Evolutionary conservation across 2,329 filamentous ascomycete genomes (phyloP).

Genomic region (Colletotrichum phormii): DNA sequence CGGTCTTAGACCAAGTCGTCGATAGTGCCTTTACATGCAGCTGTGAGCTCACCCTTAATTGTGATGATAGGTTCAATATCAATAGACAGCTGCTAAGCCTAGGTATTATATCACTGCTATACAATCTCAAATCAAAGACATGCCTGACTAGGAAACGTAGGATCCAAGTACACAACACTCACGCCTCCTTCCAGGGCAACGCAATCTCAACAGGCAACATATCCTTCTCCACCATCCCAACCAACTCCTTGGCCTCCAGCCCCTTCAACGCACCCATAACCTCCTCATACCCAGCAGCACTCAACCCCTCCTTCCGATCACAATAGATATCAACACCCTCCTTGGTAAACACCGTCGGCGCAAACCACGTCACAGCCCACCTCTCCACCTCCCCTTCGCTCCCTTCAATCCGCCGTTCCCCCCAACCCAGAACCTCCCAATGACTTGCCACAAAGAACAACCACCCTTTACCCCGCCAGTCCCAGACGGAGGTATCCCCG

Average conservation of each 20-base stretch:
- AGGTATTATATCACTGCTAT: neutral
- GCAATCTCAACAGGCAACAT: slow-evolving; percentile 64
- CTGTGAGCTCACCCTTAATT: too few species aligned
- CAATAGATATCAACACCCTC: slow-evolving; percentile 85
- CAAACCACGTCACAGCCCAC: slow-evolving; percentile 89
- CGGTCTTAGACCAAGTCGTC: too few species aligned
- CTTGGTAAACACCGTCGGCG: slow-evolving; percentile 84
- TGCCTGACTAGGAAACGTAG: neutral
- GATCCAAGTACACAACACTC: neutral
- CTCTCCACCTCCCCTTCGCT: slow-evolving; percentile 55
- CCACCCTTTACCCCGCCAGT: slow-evolving; percentile 84
- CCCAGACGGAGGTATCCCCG: slow-evolving; percentile 62
- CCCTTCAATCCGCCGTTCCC: slow-evolving; percentile 60
- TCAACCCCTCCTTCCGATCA: slow-evolving; percentile 69
- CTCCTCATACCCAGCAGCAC: slow-evolving; percentile 63
- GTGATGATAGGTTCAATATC: neutral
- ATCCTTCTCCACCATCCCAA: slow-evolving; percentile 58
- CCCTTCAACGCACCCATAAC: slow-evolving; percentile 67
- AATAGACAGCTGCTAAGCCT: neutral
- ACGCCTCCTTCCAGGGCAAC: slow-evolving; percentile 59
- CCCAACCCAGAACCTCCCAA: slow-evolving; percentile 87
- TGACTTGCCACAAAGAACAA: slow-evolving; percentile 78
- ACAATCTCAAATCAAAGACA: neutral
- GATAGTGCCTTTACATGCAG: too few species aligned
- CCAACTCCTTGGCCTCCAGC: slow-evolving; percentile 67